Percentiles rank a stretch among this genome's conserved stretches.
phyloP scores from a whole-genome alignment of 192 early-diverging fungal species.

The Allomyces arbusculus region DNA sequence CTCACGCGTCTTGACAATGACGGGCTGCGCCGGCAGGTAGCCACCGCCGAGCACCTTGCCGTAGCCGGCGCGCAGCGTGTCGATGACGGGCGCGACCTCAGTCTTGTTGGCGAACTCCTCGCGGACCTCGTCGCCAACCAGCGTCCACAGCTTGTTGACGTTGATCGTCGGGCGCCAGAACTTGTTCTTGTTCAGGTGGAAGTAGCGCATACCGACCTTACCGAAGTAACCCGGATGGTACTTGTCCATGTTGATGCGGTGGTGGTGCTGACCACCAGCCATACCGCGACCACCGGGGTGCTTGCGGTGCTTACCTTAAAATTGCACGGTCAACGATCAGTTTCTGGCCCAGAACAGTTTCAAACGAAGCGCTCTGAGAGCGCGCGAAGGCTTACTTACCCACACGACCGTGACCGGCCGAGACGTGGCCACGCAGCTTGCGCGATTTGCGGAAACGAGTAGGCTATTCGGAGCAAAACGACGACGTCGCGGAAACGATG shows the following conservation, averaged over 20 bases:
- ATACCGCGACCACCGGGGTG: constrained; percentile 99
- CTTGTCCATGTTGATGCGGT: constrained; percentile 99
- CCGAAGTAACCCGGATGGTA: constrained; percentile 99
- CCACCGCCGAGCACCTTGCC: constrained; percentile 96
- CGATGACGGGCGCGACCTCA: constrained; percentile 82
- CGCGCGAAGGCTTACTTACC: constrained; percentile 22
- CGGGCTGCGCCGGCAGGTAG: constrained; percentile 61
- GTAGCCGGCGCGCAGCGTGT: constrained; percentile 62
- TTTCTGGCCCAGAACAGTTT: background rate
- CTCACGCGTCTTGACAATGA: constrained; percentile 87
- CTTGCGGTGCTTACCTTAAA: constrained; percentile 86
- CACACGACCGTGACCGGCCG: constrained; percentile 98
- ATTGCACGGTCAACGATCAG: background rate
- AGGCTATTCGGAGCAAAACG: constrained; percentile 22
- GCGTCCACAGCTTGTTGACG: constrained; percentile 81
- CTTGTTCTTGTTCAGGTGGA: constrained; percentile 86
- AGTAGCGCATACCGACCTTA: constrained; percentile 99
- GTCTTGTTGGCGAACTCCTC: constrained; percentile 57
- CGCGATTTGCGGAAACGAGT: constrained; percentile 67
- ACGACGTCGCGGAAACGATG: too few species aligned
- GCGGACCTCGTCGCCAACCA: constrained; percentile 70
- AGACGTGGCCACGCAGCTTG: constrained; percentile 98
- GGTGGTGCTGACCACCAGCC: constrained; percentile 98
- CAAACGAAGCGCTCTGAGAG: background rate
- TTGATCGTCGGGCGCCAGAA: constrained; percentile 75